Evolutionary conservation across 2,329 filamentous ascomycete species (phyloP), one percentile per base, ranked within the genome.

Genomic region (Alternaria atra): DNA sequence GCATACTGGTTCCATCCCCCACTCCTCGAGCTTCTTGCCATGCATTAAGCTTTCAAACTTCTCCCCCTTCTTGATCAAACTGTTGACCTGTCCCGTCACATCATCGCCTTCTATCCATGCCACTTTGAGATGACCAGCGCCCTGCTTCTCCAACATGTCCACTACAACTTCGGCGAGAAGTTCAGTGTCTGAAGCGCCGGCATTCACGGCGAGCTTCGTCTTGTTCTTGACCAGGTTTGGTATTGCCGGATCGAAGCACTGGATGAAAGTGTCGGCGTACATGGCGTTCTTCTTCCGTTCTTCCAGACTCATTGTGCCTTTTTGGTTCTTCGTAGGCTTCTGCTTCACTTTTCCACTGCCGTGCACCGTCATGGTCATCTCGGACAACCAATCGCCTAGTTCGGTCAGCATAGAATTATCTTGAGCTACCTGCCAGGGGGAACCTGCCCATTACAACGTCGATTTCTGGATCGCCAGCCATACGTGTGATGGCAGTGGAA

Each of bases 121-220:
- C 3, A 73, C 71, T 44, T 71, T 72, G 8, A 72, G 40, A 32
- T 66, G 60, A 1, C 64, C 60, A 32, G 52, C 60, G n/a, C 55
- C 58, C 12, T 60, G 47, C 17, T 66, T 55, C 29, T 55, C 42
- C 12, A 67, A 32, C 5, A 69, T 23, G 17, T 65, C 60, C 1
- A 66, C 57, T 2, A 69, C 60, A 6, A 66, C 59, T 25, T 65
- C 65, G 5, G 64, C 61, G 13, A 67, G 51, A n/a, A 63, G 82
- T 56, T 79, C 77, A 0, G 86, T 85, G 50, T 87, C 84, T 7
- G 84, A 77, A 2, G 82, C 83, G 1, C 86, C 85, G 4, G 85
- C 85, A 61, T 87, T 86, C 60, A 85, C 80, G 13, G 85, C 78
- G 9, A 87, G 75, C 61, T 84, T 84, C 6, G 61, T 56, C 23